Evolutionary conservation across 345 rosid genomes (phyloP), one percentile per base, ranked within the genome.

Genomic region (Garcia nutans): DNA sequence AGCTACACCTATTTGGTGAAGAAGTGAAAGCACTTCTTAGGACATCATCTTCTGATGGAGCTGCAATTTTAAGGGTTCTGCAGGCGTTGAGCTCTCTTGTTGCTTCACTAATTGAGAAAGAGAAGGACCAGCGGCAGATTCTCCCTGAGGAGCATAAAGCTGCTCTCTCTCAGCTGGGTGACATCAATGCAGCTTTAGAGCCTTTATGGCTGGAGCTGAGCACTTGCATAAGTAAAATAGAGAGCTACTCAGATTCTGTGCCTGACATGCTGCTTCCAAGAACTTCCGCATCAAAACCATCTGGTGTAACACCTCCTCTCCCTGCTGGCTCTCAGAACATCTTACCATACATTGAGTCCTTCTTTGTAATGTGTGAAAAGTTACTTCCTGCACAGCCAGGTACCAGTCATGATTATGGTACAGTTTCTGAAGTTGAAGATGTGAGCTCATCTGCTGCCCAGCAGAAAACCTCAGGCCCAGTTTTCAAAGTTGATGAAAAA

Each of bases 321-420:
- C 99, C 97, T 82, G 97, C 97, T 0, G 97, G 99, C 54, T 85
- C 97, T 82, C 99, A 95, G 85, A 95, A 95, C 82, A 88, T 95
- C 74, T 87, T 95, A 83, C 99, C 99, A 7, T 93, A 95, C 71
- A 89, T 95, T 58, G 99, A 95, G 81, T 93, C 99, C 67, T 95
- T 95, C 83, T 95, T 95, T 16, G 96, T 91, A 71, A 86, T 89
- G 84, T 88, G 88, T 77, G 99, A 96, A 86, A 96, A 93, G 83
- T 76, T 96, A 78, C 94, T 91, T 79, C 91, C 91, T 75, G 87
- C 89, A 49, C 97, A 86, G 80, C 89, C 93, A 24, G 89, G 90
- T 75, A 82, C 91, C 28, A 74, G 84, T 80, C 88, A 87, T 78
- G 97, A 91, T 69, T 84, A 87, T 12, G 82, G 87, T 64, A 75